Conservation (phyloP, 805 yeast species). For the Lachancea kluyveri region DNA sequence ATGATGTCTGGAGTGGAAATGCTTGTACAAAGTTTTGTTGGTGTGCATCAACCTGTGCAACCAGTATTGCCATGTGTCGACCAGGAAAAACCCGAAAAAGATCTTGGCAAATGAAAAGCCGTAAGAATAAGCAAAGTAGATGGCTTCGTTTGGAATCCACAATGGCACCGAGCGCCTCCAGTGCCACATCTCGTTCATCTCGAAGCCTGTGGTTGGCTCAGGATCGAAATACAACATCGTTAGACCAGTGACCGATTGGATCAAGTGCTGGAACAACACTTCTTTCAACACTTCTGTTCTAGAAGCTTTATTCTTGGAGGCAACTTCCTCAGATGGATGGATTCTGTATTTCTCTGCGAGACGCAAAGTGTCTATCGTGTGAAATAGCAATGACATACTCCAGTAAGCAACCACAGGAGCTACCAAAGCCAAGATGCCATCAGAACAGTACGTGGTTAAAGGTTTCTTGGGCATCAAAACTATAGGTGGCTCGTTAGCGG, state of each 20-base stretch:
- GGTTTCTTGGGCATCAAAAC: constrained; percentile 30
- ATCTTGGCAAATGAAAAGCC: constrained; percentile 58
- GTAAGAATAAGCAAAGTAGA: constrained; percentile 53
- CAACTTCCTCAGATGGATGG: constrained; percentile 86
- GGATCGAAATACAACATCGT: constrained; percentile 52
- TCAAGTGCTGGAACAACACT: constrained; percentile 76
- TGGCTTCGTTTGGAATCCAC: constrained; percentile 40
- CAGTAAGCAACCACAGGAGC: constrained; percentile 83
- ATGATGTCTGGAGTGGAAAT: constrained; percentile 93
- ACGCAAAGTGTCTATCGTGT: constrained; percentile 63
- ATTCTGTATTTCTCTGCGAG: constrained; percentile 80
- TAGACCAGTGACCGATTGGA: constrained; percentile 72
- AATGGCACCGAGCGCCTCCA: constrained; percentile 31
- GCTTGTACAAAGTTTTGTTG: constrained; percentile 66
- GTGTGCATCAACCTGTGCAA: constrained; percentile 85
- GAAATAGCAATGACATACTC: constrained; percentile 69
- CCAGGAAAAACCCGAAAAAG: constrained; percentile 56
- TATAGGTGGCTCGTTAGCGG: constrained; percentile 27
- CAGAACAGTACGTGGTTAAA: constrained; percentile 58
- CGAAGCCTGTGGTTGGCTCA: constrained; percentile 45
- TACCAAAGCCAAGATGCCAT: constrained; percentile 62
- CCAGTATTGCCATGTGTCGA: constrained; percentile 95
- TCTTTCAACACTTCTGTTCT: constrained; percentile 66
- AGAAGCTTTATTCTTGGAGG: constrained; percentile 67
- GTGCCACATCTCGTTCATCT: constrained; percentile 41